These are phyloP conservation scores for Pogostemon cablin DNA, from an alignment of 257 asterid species.

Conservation along the genomic window DNA sequence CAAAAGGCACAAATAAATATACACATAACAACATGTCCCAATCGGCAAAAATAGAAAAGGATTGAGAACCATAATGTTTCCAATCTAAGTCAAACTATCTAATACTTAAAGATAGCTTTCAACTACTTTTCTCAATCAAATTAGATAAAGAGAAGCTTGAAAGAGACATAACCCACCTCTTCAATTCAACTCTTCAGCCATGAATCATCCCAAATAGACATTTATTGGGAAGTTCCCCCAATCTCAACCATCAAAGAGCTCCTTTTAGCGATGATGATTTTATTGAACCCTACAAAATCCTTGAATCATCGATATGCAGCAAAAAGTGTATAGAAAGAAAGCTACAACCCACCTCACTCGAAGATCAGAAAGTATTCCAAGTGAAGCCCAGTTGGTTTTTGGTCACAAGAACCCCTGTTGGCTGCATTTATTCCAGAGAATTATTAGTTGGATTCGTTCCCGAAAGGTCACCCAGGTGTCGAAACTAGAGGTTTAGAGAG, in stretches of 20 bases:
- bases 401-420: not conserved
- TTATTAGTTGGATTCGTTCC: not conserved
- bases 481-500: not conserved
- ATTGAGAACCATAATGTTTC: slow-evolving; percentile 34
- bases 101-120: slow-evolving; percentile 25
- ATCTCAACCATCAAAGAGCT: slow-evolving; percentile 23
- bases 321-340: slow-evolving; percentile 36
- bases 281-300: slow-evolving; percentile 47
- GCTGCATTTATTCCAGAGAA: not conserved
- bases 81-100: slow-evolving; percentile 47
- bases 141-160: slow-evolving; percentile 35
- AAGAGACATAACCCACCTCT: slow-evolving; percentile 45
- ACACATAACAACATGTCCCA: slow-evolving; percentile 20
- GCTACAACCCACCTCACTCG: not conserved
- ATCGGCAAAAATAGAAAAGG: slow-evolving; percentile 36
- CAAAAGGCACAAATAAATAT: not conserved
- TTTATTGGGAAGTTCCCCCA: slow-evolving; percentile 18
- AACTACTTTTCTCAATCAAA: slow-evolving; percentile 21
- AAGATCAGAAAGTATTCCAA: no score
- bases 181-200: slow-evolving; percentile 13
- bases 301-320: slow-evolving; percentile 50
- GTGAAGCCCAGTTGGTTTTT: no score
- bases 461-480: not conserved
- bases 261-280: slow-evolving; percentile 31
- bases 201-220: not conserved